phyloP scores from a whole-genome alignment of 345 rosid genomes.

The Syzygium jambos region DNA sequence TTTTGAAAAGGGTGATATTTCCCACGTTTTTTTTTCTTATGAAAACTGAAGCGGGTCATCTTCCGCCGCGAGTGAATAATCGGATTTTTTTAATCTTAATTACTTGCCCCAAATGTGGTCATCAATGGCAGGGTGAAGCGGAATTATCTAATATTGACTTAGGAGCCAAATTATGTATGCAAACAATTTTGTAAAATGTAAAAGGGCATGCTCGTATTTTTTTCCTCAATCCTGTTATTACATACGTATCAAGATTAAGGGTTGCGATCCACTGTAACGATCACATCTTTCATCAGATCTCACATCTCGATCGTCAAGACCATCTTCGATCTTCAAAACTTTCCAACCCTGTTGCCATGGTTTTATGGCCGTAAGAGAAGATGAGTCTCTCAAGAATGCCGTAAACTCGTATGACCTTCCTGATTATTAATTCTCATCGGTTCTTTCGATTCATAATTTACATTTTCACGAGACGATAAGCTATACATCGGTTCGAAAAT shows the following conservation, averaged over 20 bases:
- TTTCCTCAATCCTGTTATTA: neutral
- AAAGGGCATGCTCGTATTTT: neutral
- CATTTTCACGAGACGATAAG: accelerated
- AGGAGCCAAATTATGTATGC: neutral
- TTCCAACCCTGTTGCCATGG: accelerated
- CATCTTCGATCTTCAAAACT: neutral
- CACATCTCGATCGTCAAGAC: accelerated
- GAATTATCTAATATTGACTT: neutral
- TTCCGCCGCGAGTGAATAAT: neutral
- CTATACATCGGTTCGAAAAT: neutral
- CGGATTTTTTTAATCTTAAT: neutral
- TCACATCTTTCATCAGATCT: neutral
- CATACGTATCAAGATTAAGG: neutral
- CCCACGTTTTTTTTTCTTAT: neutral
- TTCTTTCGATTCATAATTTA: neutral
- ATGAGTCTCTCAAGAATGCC: neutral
- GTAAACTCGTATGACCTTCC: neutral
- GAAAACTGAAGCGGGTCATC: neutral
- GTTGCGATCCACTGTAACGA: accelerated
- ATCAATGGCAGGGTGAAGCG: neutral
- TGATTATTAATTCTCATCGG: accelerated
- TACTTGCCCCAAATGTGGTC: neutral
- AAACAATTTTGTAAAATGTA: neutral
- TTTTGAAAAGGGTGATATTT: neutral
- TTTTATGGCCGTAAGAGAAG: neutral